These are phyloP conservation scores for Primulina tabacum DNA, from an alignment of 257 asterid genomes.

Conservation along the genomic window DNA sequence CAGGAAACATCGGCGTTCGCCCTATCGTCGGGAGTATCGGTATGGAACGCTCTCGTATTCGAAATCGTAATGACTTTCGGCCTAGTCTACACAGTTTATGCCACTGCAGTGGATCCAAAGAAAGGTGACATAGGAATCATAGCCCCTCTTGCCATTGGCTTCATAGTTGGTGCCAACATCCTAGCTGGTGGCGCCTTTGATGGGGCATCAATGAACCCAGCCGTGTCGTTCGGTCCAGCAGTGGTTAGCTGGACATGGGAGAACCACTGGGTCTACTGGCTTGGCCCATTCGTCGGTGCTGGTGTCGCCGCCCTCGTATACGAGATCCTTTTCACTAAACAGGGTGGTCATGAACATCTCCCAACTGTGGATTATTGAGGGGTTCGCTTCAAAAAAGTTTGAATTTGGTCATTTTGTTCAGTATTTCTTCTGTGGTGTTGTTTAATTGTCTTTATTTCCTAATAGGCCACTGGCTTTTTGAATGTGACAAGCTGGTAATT, in stretches of 20 bases:
- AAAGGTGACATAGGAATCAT: conserved; percentile 68
- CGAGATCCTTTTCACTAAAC: conserved; percentile 53
- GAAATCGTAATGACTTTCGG: conserved; percentile 90
- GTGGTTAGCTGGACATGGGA: conserved; percentile 83
- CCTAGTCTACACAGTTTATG: conserved; percentile 34
- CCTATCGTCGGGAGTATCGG: conserved; percentile 62
- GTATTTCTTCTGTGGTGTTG: too few species aligned
- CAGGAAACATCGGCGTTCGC: conserved; percentile 72
- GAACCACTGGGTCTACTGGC: conserved; percentile 88
- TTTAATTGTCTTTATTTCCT: too few species aligned
- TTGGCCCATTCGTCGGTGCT: conserved; percentile 70
- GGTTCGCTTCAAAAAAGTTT: background rate
- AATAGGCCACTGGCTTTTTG: too few species aligned
- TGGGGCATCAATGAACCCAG: conserved; percentile 92
- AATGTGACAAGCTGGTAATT: too few species aligned
- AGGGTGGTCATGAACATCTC: conserved; percentile 52
- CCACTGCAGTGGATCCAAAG: too few species aligned
- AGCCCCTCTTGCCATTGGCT: conserved; percentile 82
- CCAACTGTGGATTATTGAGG: conserved; percentile 51
- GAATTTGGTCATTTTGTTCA: too few species aligned
- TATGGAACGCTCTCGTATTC: conserved; percentile 60
- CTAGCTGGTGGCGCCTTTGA: conserved; percentile 79
- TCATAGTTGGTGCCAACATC: conserved; percentile 76
- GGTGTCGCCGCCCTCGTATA: conserved; percentile 61
- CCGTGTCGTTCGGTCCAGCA: conserved; percentile 84